phyloP scores from a whole-genome alignment of 108 stramenopile genomes.

The Skeletonema marinoi region DNA sequence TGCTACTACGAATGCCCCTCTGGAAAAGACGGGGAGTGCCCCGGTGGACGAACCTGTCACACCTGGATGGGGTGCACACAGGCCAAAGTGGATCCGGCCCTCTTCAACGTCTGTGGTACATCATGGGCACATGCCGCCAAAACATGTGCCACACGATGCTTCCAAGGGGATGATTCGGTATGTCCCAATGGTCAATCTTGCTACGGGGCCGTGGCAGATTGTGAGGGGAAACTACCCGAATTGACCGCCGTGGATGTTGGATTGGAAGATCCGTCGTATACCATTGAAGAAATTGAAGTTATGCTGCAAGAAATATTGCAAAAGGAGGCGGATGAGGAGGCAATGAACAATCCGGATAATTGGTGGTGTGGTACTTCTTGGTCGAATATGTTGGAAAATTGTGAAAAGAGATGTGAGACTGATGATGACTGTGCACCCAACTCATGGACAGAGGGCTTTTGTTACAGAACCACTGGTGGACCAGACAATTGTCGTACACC shows the following conservation, averaged over 20 bases:
- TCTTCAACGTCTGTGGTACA: conserved; percentile 33
- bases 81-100: conserved; percentile 28
- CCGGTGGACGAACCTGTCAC: conserved; percentile 40
- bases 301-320: conserved; percentile 18
- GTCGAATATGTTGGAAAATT: conserved; percentile 42
- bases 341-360: conserved; percentile 36
- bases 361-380: conserved; percentile 47
- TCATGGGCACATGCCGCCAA: conserved; percentile 28
- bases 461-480: conserved; percentile 40
- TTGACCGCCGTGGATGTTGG: conserved; percentile 46
- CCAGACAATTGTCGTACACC: conserved; percentile 35
- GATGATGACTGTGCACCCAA: conserved; percentile 35
- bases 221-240: conserved; percentile 28
- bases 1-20: conserved; percentile 47
- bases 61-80: conserved; percentile 35
- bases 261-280: conserved; percentile 16
- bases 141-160: conserved; percentile 42
- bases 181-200: conserved; percentile 41
- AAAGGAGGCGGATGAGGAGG: conserved; percentile 24
- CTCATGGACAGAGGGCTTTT: conserved; percentile 27
- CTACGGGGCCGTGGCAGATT: conserved; percentile 34
- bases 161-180: conserved; percentile 13
- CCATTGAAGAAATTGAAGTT: conserved; percentile 34
- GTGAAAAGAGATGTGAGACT: conserved; percentile 27
- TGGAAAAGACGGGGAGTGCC: conserved; percentile 31